Conservation (phyloP, 257 asterid species). For the Coffea eugenioides region DNA sequence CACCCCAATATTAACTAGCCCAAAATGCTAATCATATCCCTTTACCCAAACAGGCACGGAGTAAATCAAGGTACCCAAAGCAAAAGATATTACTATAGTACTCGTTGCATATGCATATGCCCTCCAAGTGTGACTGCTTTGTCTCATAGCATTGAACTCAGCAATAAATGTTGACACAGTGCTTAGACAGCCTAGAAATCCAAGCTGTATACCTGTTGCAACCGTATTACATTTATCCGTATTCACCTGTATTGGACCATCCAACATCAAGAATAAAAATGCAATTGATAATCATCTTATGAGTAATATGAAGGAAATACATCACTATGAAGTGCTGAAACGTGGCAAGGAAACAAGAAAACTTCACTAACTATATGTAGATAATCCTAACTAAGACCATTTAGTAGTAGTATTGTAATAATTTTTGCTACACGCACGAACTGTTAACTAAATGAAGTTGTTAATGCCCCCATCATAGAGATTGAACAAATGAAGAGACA, state of each 20-base stretch:
- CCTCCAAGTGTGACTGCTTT: slow-evolving; percentile 60
- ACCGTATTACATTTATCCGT: slow-evolving; percentile 41
- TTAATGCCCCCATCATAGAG: not conserved
- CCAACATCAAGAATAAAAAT: not conserved
- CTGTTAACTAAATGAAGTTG: not conserved
- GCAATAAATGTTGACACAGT: slow-evolving; percentile 82
- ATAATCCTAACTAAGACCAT: not conserved
- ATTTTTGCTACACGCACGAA: not conserved
- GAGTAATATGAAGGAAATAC: not conserved
- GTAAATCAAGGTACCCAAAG: slow-evolving; percentile 64
- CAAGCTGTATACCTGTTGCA: slow-evolving; percentile 65
- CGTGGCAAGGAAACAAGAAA: not conserved
- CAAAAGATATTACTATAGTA: slow-evolving; percentile 48
- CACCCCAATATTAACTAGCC: not conserved
- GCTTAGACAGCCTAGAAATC: slow-evolving; percentile 86
- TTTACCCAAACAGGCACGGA: slow-evolving; percentile 60
- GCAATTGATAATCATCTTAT: too few species aligned
- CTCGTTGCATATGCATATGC: slow-evolving; percentile 56
- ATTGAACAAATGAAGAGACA: not conserved
- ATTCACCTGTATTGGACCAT: slow-evolving; percentile 35
- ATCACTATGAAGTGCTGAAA: not conserved
- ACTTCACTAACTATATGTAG: not conserved
- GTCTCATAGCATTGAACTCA: slow-evolving; percentile 75
- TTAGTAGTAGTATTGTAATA: not conserved
- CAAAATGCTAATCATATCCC: slow-evolving; percentile 31